Conservation (phyloP, 2,329 filamentous ascomycete genomes). For the Diplocarpon mali region DNA sequence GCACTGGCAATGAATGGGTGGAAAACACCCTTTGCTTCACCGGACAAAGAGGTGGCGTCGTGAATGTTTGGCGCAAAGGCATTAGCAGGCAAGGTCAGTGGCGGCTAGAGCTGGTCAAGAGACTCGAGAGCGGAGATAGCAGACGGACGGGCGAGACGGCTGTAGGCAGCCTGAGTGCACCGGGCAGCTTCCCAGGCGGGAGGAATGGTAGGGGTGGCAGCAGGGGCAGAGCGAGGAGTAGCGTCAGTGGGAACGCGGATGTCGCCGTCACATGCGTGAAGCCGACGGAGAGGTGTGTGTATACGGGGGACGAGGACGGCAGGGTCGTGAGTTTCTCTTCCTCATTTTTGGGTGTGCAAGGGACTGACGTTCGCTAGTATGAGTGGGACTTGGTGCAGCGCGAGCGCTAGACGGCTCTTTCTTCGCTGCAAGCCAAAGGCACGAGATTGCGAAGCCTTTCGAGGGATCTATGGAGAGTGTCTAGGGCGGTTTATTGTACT, state of each 20-base stretch:
- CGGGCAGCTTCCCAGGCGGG: slow-evolving; percentile 4
- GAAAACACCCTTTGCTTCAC: slow-evolving; percentile 81
- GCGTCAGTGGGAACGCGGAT: slow-evolving; percentile 34
- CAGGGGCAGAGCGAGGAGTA: slow-evolving; percentile 4
- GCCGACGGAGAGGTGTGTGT: slow-evolving; percentile 72
- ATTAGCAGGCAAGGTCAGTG: slow-evolving; percentile 32
- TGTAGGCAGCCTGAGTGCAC: slow-evolving; percentile 13
- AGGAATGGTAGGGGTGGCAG: slow-evolving; percentile 14
- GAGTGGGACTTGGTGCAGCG: slow-evolving; percentile 9
- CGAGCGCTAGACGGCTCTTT: neutral
- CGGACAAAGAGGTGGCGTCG: slow-evolving; percentile 71
- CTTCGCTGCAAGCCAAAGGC: too few relatives aligned
- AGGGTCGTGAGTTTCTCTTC: slow-evolving; percentile 57
- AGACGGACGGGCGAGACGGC: slow-evolving; percentile 37
- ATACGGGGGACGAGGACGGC: slow-evolving; percentile 90
- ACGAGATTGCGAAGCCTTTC: too few relatives aligned
- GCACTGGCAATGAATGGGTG: slow-evolving; percentile 84
- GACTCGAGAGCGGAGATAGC: slow-evolving; percentile 66
- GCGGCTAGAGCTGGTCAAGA: slow-evolving; percentile 65
- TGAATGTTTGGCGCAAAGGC: slow-evolving; percentile 62
- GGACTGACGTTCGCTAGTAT: neutral
- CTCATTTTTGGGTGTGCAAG: neutral
- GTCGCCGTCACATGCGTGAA: slow-evolving; percentile 78
- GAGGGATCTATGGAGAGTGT: too few relatives aligned
- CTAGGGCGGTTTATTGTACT: too few relatives aligned